Conservation (phyloP, 2,329 filamentous ascomycete species). For the Cyphellophora attinorum region DNA sequence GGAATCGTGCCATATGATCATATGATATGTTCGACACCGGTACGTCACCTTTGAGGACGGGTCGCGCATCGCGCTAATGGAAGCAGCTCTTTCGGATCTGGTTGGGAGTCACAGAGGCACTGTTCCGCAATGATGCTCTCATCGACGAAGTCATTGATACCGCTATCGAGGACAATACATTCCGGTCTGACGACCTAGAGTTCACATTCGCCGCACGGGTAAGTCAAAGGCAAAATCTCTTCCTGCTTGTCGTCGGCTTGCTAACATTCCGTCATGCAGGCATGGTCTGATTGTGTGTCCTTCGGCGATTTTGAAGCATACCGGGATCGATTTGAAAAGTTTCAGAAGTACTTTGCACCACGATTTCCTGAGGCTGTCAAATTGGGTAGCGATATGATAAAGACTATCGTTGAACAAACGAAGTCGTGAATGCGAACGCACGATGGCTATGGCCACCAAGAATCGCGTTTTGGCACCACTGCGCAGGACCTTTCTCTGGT, state of each 20-base stretch:
- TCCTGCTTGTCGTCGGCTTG: constrained; percentile 1
- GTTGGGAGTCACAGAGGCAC: constrained; percentile 91
- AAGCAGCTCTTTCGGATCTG: constrained; percentile 77
- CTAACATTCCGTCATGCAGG: constrained; percentile 42
- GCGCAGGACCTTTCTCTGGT: too few relatives aligned
- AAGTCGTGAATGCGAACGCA: constrained; percentile 18
- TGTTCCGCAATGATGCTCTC: constrained; percentile 74
- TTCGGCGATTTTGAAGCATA: constrained; percentile 91
- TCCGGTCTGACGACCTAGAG: constrained; percentile 90
- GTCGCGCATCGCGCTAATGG: constrained; percentile 8
- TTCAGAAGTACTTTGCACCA: constrained; percentile 84
- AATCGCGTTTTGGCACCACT: too few relatives aligned
- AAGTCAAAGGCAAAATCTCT: constrained; percentile 19
- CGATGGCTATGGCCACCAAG: too few relatives aligned
- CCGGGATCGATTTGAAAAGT: constrained; percentile 79
- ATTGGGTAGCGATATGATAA: constrained; percentile 94
- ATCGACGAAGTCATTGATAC: constrained; percentile 79
- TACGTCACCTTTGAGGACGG: constrained; percentile 27
- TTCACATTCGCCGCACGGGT: constrained; percentile 90
- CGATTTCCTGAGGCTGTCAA: constrained; percentile 78
- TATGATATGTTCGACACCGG: constrained; percentile 97
- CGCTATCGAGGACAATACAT: constrained; percentile 80
- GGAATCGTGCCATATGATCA: constrained; percentile 96
- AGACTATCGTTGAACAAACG: constrained; percentile 79
- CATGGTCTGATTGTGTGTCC: constrained; percentile 89